Evolutionary conservation across 116 monocot genomes (phyloP).

Genomic region (Cymodocea nodosa): DNA sequence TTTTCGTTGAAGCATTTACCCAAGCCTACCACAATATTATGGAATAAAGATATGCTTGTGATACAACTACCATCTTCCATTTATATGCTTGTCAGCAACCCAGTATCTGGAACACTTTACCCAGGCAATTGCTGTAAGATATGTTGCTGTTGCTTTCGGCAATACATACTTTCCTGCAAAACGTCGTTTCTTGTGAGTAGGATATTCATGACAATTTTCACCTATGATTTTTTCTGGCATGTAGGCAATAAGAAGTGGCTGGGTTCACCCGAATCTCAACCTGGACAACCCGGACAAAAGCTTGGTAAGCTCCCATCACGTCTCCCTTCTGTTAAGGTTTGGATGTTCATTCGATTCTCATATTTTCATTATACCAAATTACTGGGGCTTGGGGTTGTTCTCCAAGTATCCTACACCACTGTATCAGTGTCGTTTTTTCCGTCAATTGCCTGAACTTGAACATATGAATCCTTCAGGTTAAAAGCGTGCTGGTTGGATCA

Average conservation of each 20-base stretch:
- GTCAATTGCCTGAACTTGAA: background rate
- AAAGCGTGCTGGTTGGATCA: constrained; percentile 55
- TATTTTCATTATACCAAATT: background rate
- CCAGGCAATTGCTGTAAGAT: no score
- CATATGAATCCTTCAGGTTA: constrained; percentile 31
- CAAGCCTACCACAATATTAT: no score
- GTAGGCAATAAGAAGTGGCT: constrained; percentile 91
- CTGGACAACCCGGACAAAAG: constrained; percentile 81
- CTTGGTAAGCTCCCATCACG: constrained; percentile 39
- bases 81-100: no score
- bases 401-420: background rate
- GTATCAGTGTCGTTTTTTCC: background rate
- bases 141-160: no score
- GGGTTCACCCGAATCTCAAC: constrained; percentile 93
- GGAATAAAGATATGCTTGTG: no score
- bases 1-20: no score
- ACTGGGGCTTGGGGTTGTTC: background rate
- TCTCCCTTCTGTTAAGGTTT: background rate
- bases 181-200: no score
- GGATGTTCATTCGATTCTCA: background rate
- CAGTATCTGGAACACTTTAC: no score
- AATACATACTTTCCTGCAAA: no score
- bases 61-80: no score
- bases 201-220: no score
- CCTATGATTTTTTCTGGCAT: constrained; percentile 5